Percentiles rank a stretch among this genome's conserved stretches.
phyloP scores from a whole-genome alignment of 2,329 filamentous ascomycete species.

The Coniella lustricola region DNA sequence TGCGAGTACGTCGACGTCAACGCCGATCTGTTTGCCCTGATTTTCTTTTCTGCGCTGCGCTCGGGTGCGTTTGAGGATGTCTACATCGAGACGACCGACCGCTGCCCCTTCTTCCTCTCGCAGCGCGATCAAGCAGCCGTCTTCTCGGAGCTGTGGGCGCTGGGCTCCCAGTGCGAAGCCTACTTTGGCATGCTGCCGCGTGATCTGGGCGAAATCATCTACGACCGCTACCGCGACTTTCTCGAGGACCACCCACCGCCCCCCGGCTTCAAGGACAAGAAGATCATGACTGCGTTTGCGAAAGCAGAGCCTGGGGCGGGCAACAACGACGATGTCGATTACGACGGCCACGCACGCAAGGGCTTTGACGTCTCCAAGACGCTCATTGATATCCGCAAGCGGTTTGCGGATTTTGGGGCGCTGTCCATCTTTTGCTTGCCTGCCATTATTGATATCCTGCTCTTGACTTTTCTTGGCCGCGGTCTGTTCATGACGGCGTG shows the following conservation, averaged over 20 bases:
- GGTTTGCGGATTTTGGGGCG: slow-evolving; percentile 43
- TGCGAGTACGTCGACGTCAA: slow-evolving; percentile 33
- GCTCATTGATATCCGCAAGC: slow-evolving; percentile 18
- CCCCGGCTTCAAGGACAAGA: slow-evolving; percentile 19
- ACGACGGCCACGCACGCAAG: slow-evolving; percentile 16
- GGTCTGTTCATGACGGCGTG: slow-evolving; percentile 54
- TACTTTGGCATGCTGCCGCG: slow-evolving; percentile 52
- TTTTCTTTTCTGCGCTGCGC: slow-evolving; percentile 50
- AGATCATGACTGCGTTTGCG: slow-evolving; percentile 29
- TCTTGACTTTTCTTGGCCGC: slow-evolving; percentile 51
- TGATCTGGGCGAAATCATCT: slow-evolving; percentile 37
- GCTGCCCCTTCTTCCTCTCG: slow-evolving; percentile 53
- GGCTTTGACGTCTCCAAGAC: slow-evolving; percentile 16
- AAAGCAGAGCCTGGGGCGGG: slow-evolving; percentile 20
- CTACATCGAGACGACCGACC: slow-evolving; percentile 54
- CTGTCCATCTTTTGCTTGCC: slow-evolving; percentile 57
- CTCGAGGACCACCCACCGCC: slow-evolving; percentile 23
- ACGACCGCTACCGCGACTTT: slow-evolving; percentile 24
- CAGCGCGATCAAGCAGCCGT: slow-evolving; percentile 57
- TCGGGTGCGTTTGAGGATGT: slow-evolving; percentile 54
- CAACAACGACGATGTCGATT: slow-evolving; percentile 13
- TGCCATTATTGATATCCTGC: slow-evolving; percentile 52
- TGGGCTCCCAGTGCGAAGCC: slow-evolving; percentile 55
- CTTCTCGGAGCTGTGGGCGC: slow-evolving; percentile 56
- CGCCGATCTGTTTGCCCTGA: slow-evolving; percentile 48